Evolutionary conservation across 441 rosid species (phyloP), one percentile per base, ranked within the genome.

Genomic region (Monsonia emarginata): DNA sequence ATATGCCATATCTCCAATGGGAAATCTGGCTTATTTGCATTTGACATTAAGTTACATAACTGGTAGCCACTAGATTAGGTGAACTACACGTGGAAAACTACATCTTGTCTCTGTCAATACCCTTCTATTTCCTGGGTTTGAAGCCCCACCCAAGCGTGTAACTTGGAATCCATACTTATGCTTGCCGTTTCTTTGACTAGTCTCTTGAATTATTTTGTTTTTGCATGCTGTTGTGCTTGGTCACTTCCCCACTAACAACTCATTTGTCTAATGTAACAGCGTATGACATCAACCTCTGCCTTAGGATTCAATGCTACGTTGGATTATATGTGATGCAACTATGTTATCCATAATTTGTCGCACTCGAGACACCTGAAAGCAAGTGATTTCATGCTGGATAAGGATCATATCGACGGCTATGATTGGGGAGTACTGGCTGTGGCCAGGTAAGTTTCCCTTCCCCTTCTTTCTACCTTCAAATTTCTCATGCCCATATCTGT

Each of bases 31-130:
- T 70, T 66, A 69, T 71, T 74, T 61, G 69, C 81, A 78, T 82
- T 79, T 79, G 83, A 83, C 84, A 76, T 74, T 71, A 1, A 13
- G 2, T 52, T 19, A 61, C 82, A 75, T 75, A 74, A 76, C 75
- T 56, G 72, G 76, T 59, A 59, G 73, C 61, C 79, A 38, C 44
- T 73, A 65, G 75, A 80, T 83, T 88, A 82, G 89, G 91, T 84
- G 84, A 86, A 72, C 89, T 80, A 77, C 89, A 88, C 89, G 91
- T 86, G 89, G 89, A 88, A 84, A 88, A 80, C 79, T 74, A 80
- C 81, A 34, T 67, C 42, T 58, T 54, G 82, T 88, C 86, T 14
- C 72, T 61, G 42, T 86, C 89, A 68, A 64, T 79, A 74, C 77
- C 7, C 48, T 3, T 52, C 0, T 21, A 19, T 0, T 52, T 22